A percentile compares a stretch with the other conserved stretches of the same genome.
phyloP scores from a whole-genome alignment of 768 basidiomycete species.

The Termitomyces heimii region DNA sequence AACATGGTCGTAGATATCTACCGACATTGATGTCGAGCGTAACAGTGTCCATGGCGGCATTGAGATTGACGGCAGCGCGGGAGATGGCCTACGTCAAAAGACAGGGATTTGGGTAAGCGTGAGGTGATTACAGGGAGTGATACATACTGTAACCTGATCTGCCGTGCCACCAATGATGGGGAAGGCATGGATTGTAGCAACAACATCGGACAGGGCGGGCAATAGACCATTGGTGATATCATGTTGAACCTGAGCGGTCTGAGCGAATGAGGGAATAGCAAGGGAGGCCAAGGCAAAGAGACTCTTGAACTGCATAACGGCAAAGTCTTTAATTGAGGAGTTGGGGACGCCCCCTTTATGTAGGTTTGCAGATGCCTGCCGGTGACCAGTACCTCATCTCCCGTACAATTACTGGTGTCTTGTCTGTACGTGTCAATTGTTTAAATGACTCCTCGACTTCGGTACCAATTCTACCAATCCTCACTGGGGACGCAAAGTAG shows the following conservation, averaged over 20 bases:
- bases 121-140: neutral
- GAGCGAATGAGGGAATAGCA: conserved; percentile 15
- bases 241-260: conserved; percentile 18
- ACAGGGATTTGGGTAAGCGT: neutral
- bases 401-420: too few relatives aligned
- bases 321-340: neutral
- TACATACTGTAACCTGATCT: conserved; percentile 20
- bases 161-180: conserved; percentile 20
- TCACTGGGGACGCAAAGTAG: too few relatives aligned
- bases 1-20: neutral
- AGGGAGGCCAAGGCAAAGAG: conserved; percentile 20
- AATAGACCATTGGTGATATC: conserved; percentile 23
- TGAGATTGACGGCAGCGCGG: conserved; percentile 17
- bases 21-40: conserved; percentile 22
- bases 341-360: too few relatives aligned
- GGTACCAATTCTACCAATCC: too few relatives aligned
- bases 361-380: too few relatives aligned
- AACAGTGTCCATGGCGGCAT: conserved; percentile 4
- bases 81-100: conserved; percentile 22
- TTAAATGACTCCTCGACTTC: too few relatives aligned
- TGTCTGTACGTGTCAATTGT: too few relatives aligned
- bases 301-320: conserved; percentile 22
- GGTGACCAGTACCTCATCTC: too few relatives aligned
- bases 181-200: conserved; percentile 24
- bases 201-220: conserved; percentile 21